Percentiles rank a stretch among this genome's conserved stretches.
phyloP scores from a whole-genome alignment of 495 filamentous ascomycete species.

The Hypoxylon lienhwacheense region DNA sequence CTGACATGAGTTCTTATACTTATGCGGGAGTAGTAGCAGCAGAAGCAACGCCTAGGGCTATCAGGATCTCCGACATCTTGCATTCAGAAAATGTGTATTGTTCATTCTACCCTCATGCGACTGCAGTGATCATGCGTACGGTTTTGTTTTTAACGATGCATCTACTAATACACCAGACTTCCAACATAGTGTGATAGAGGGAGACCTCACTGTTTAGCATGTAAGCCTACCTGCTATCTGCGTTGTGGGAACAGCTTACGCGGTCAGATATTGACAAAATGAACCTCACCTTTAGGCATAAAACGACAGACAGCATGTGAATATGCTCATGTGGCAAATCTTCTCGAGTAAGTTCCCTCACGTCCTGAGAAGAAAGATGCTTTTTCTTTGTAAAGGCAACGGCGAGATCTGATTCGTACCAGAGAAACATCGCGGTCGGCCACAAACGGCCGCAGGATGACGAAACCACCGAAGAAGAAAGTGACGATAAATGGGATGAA shows the following conservation, averaged over 20 bases:
- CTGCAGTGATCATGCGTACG: neutral
- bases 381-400: neutral
- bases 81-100: slow-evolving; percentile 1
- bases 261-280: neutral
- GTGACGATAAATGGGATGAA: slow-evolving; percentile 37
- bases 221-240: slow-evolving; percentile 42
- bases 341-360: slow-evolving; percentile 60
- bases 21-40: neutral
- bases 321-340: slow-evolving; percentile 68
- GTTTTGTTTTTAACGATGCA: no score
- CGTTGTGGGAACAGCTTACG: neutral
- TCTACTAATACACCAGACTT: slow-evolving; percentile 20
- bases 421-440: slow-evolving; percentile 54
- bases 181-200: slow-evolving; percentile 56
- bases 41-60: neutral
- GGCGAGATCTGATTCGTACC: slow-evolving; percentile 3
- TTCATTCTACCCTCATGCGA: slow-evolving; percentile 13
- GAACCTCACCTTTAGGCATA: slow-evolving; percentile 52
- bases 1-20: neutral
- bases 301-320: slow-evolving; percentile 69
- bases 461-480: slow-evolving; percentile 57
- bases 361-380: neutral
- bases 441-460: slow-evolving; percentile 58
- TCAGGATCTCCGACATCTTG: slow-evolving; percentile 2
- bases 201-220: slow-evolving; percentile 66